These are phyloP conservation scores for Lepidopterella palustris DNA, from an alignment of 495 filamentous ascomycete species.

Conservation along the genomic window DNA sequence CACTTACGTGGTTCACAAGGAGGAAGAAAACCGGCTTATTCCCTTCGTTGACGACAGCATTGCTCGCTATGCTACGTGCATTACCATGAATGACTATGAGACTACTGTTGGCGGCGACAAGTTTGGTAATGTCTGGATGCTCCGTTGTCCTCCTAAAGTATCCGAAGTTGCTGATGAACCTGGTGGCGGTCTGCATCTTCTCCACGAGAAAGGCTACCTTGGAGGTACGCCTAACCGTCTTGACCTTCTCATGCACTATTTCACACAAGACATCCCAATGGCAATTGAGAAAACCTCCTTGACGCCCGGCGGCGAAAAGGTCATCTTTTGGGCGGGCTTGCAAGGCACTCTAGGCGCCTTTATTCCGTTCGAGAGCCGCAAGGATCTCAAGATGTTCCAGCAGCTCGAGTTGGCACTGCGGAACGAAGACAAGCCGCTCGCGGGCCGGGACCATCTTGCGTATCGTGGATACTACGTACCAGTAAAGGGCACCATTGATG, in stretches of 20 bases:
- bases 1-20: conserved; percentile 89
- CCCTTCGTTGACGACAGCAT: conserved; percentile 87
- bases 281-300: conserved; percentile 83
- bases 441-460: conserved; percentile 88
- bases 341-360: conserved; percentile 90
- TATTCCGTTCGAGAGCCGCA: conserved; percentile 80
- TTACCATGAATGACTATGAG: conserved; percentile 95
- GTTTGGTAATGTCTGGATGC: conserved; percentile 91
- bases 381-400: conserved; percentile 97
- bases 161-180: conserved; percentile 90
- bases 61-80: conserved; percentile 79
- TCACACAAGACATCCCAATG: conserved; percentile 84
- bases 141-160: conserved; percentile 79
- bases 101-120: conserved; percentile 93
- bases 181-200: conserved; percentile 78
- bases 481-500: conserved; percentile 93
- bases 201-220: conserved; percentile 81
- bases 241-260: conserved; percentile 79
- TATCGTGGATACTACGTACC: conserved; percentile 96
- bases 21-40: conserved; percentile 80
- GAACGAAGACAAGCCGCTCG: conserved; percentile 74
- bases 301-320: conserved; percentile 84
- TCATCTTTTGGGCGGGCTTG: conserved; percentile 88
- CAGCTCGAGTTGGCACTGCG: conserved; percentile 81
- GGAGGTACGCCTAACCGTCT: conserved; percentile 81